Evolutionary conservation across 2,329 filamentous ascomycete species (phyloP).

Genomic region (Stylonectria norvegica): DNA sequence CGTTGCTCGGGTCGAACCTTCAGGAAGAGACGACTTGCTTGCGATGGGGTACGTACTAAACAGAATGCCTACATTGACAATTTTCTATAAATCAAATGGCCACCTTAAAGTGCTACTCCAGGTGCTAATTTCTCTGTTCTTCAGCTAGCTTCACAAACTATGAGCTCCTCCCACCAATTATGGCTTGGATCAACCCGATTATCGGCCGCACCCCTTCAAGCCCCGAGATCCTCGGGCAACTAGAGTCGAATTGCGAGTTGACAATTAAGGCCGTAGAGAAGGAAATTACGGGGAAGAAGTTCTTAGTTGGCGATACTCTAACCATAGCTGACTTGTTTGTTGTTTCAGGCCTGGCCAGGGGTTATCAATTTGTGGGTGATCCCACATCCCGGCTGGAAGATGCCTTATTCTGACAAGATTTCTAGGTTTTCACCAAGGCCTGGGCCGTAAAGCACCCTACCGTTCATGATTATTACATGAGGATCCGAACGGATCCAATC

Average conservation of each 20-base stretch:
- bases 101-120: too few species aligned
- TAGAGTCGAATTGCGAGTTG: constrained; percentile 8
- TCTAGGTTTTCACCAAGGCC: constrained; percentile 10
- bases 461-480: constrained; percentile 12
- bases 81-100: too few species aligned
- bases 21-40: constrained; percentile 9
- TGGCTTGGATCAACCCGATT: constrained; percentile 13
- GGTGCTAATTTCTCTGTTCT: too few species aligned
- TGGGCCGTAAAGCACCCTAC: constrained; percentile 10
- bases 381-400: neutral
- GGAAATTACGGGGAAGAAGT: constrained; percentile 7
- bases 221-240: constrained; percentile 6
- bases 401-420: too few species aligned
- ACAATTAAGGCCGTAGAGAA: constrained; percentile 10
- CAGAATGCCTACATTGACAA: too few species aligned
- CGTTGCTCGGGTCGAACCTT: constrained; percentile 5
- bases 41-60: constrained; percentile 10
- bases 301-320: constrained; percentile 7
- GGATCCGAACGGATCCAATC: constrained; percentile 6
- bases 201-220: constrained; percentile 8
- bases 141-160: too few species aligned
- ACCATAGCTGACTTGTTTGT: constrained; percentile 12
- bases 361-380: constrained; percentile 9
- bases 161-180: constrained; percentile 9
- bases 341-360: constrained; percentile 7